Conservation (phyloP, 2,329 filamentous ascomycete genomes). For the Ilyonectria robusta region DNA sequence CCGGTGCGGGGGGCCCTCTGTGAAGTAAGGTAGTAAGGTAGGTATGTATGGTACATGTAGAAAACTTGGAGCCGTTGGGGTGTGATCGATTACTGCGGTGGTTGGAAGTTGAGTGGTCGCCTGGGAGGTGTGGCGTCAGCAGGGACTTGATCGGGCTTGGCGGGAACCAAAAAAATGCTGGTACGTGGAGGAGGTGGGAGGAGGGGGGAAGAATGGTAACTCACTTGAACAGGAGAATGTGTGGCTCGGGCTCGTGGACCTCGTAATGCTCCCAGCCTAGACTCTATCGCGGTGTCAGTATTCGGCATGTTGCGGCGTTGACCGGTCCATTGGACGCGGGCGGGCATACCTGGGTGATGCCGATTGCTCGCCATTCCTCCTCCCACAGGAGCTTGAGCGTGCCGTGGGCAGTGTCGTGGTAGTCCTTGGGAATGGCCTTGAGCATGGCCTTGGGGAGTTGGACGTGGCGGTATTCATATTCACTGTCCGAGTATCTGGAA, state of each 20-base stretch:
- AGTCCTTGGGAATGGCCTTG: slow-evolving; percentile 95
- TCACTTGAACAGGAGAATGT: slow-evolving; percentile 98
- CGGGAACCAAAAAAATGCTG: neutral
- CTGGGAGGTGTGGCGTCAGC: slow-evolving; percentile 58
- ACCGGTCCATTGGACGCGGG: slow-evolving; percentile 6
- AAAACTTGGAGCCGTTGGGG: slow-evolving; percentile 36
- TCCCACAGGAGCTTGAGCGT: slow-evolving; percentile 98
- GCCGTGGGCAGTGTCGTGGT: slow-evolving; percentile 89
- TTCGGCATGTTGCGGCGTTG: neutral
- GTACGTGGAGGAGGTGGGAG: neutral
- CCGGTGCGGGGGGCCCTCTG: slow-evolving; percentile 39
- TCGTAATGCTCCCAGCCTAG: slow-evolving; percentile 99
- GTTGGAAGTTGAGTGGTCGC: slow-evolving; percentile 87
- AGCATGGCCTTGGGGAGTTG: slow-evolving; percentile 99
- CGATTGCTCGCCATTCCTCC: slow-evolving; percentile 96
- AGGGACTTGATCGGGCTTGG: neutral
- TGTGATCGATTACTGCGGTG: slow-evolving; percentile 66
- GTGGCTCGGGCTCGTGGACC: slow-evolving; percentile 97
- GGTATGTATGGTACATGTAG: slow-evolving; percentile 48
- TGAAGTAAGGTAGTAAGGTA: slow-evolving; percentile 35
- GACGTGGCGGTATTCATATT: slow-evolving; percentile 97
- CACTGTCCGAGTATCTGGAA: slow-evolving; percentile 88
- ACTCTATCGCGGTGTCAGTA: slow-evolving; percentile 72
- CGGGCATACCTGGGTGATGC: slow-evolving; percentile 89
- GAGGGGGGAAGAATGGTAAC: slow-evolving; percentile 52